Percentiles rank a stretch among this genome's conserved stretches.
phyloP scores from a whole-genome alignment of 805 yeast species.

The Candida insectorum region DNA sequence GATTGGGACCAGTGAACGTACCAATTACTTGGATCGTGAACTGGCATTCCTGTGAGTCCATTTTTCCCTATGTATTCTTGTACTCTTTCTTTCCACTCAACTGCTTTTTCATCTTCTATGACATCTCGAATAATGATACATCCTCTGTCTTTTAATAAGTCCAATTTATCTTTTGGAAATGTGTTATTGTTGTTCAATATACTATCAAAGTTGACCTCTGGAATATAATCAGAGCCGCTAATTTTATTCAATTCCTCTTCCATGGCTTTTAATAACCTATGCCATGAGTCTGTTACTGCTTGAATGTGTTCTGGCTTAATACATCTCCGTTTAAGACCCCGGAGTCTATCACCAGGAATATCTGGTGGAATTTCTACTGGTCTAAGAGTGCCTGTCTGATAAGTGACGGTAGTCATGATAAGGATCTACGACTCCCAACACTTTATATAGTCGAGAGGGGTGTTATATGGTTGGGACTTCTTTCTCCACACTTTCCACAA shows the following conservation, averaged over 20 bases:
- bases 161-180: conserved; percentile 96
- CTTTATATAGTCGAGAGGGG: too few species aligned
- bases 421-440: too few species aligned
- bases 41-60: conserved; percentile 26
- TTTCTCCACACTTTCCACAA: too few species aligned
- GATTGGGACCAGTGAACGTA: conserved; percentile 39
- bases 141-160: conserved; percentile 49
- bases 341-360: background rate
- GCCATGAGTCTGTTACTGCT: background rate
- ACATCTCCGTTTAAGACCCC: background rate
- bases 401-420: background rate
- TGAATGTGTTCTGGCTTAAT: background rate
- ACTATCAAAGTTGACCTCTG: background rate
- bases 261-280: background rate
- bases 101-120: conserved; percentile 13
- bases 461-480: too few species aligned
- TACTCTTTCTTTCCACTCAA: conserved; percentile 14
- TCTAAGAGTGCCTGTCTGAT: background rate
- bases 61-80: conserved; percentile 17
- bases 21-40: conserved; percentile 28
- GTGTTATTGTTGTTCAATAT: conserved; percentile 44
- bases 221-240: background rate
- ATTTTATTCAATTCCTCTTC: background rate
- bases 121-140: conserved; percentile 16
- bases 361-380: background rate